Conservation (phyloP, 768 basidiomycete species). For the Leccinum truebloodii region DNA sequence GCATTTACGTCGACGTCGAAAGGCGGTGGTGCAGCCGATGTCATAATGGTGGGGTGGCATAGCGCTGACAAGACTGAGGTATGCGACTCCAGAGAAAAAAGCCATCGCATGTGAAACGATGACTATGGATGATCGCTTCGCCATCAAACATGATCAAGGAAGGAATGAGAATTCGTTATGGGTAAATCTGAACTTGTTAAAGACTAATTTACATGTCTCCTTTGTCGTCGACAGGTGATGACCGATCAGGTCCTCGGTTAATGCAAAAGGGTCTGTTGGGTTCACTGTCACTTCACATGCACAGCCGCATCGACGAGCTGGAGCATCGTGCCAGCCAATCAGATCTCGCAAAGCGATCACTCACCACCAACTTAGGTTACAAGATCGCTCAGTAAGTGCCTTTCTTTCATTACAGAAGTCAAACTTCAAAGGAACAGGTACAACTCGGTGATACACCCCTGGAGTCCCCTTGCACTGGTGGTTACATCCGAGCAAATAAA, state of each 20-base stretch:
- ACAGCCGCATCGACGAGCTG: neutral
- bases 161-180: neutral
- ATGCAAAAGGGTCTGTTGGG: neutral
- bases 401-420: neutral
- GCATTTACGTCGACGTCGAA: neutral
- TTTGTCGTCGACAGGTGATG: neutral
- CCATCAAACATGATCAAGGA: slow-evolving; percentile 19
- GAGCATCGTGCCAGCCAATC: neutral
- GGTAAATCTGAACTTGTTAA: neutral
- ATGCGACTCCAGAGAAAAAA: slow-evolving; percentile 1
- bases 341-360: neutral
- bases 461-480: neutral
- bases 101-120: slow-evolving; percentile 1
- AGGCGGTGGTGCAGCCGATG: neutral
- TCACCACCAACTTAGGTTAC: neutral
- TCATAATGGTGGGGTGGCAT: neutral
- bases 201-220: neutral
- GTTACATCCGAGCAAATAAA: neutral
- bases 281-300: neutral
- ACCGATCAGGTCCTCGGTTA: neutral
- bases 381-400: neutral
- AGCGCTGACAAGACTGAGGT: neutral
- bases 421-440: neutral
- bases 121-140: slow-evolving; percentile 15
- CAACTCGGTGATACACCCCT: neutral